Evolutionary conservation across 2,329 filamentous ascomycete genomes (phyloP).

Genomic region (Hirsutella thompsonii): DNA sequence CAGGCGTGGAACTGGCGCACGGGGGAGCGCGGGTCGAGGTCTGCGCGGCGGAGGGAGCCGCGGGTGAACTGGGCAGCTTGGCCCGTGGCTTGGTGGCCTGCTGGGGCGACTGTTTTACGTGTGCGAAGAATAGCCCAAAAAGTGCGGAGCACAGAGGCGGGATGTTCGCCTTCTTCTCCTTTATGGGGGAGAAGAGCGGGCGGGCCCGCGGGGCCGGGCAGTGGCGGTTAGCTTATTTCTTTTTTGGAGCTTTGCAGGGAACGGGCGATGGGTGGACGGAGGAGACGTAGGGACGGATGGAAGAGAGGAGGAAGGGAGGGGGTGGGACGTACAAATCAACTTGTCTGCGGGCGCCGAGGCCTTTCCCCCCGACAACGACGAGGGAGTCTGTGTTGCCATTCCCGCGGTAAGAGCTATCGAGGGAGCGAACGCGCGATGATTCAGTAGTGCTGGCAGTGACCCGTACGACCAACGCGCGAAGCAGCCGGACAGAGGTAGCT

Average conservation of each 20-base stretch:
- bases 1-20: slow-evolving; percentile 79
- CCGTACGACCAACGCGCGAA: neutral
- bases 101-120: slow-evolving; percentile 55
- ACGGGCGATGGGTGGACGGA: too few relatives aligned
- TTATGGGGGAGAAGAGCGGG: too few relatives aligned
- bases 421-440: neutral
- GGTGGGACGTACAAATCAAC: slow-evolving; percentile 32
- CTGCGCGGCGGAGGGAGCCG: slow-evolving; percentile 43
- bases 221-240: too few relatives aligned
- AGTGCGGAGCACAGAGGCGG: too few relatives aligned
- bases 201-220: too few relatives aligned
- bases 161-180: too few relatives aligned
- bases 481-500: neutral
- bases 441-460: too few relatives aligned
- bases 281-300: too few relatives aligned
- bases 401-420: slow-evolving; percentile 13
- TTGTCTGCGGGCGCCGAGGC: slow-evolving; percentile 20
- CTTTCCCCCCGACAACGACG: slow-evolving; percentile 5
- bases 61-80: slow-evolving; percentile 67
- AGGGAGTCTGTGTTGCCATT: slow-evolving; percentile 29
- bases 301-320: neutral
- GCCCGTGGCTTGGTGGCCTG: slow-evolving; percentile 38
- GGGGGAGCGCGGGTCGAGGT: slow-evolving; percentile 50
- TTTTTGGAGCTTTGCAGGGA: too few relatives aligned
- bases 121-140: too few relatives aligned